A percentile compares a stretch with the other conserved stretches of the same genome.
These are phyloP conservation scores for Sugiyamaella sp. DNA, from an alignment of 1,139 yeast species.

Conservation along the genomic window DNA sequence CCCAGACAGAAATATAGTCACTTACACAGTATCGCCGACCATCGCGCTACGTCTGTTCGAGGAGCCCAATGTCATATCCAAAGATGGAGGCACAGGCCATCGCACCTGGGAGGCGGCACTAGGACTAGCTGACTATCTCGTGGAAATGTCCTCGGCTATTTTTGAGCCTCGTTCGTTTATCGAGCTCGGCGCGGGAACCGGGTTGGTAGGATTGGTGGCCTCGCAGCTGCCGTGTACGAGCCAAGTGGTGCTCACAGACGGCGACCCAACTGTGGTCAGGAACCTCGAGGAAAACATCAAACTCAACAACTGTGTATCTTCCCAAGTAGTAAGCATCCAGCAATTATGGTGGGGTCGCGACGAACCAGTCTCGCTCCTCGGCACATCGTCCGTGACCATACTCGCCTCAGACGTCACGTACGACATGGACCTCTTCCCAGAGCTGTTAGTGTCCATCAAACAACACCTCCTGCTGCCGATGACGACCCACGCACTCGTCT, in stretches of 20 bases:
- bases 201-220: conserved; percentile 69
- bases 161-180: conserved; percentile 41
- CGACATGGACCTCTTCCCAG: conserved; percentile 63
- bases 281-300: conserved; percentile 51
- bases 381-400: conserved; percentile 26
- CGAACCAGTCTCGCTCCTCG: conserved; percentile 35
- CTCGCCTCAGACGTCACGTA: conserved; percentile 89
- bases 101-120: conserved; percentile 95
- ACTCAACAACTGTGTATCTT: conserved; percentile 46
- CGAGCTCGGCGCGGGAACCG: conserved; percentile 92
- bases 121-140: conserved; percentile 58
- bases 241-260: conserved; percentile 68
- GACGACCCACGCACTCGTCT: conserved; percentile 29
- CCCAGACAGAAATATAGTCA: conserved; percentile 7
- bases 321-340: conserved; percentile 41
- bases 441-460: conserved; percentile 54
- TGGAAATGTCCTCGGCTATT: conserved; percentile 11
- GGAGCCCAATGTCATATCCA: conserved; percentile 46
- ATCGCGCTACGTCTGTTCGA: conserved; percentile 27
- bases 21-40: conserved; percentile 17
- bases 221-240: conserved; percentile 38
- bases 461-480: conserved; percentile 26
- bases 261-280: conserved; percentile 66
- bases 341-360: conserved; percentile 68
- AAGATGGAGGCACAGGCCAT: conserved; percentile 77